Conservation (phyloP, 768 basidiomycete species). For the Mycena maculata region DNA sequence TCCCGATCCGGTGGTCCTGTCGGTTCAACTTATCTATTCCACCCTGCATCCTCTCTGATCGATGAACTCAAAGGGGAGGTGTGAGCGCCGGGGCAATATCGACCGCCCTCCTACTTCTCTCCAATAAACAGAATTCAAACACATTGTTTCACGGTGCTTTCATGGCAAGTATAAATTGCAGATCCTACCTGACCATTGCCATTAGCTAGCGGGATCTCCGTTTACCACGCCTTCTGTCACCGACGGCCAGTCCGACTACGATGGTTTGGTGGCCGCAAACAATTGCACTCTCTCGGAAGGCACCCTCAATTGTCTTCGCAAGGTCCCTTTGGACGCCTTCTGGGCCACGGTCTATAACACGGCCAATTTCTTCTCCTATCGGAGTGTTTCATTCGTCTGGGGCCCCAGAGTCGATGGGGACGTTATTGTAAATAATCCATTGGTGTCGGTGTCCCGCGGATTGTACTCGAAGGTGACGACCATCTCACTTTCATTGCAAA, state of each 20-base stretch:
- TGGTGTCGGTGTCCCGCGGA: not conserved
- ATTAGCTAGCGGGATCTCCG: not conserved
- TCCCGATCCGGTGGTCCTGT: conserved; percentile 16
- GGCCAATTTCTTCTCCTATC: conserved; percentile 45
- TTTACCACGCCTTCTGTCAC: not conserved
- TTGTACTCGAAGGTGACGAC: conserved; percentile 3
- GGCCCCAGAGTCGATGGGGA: conserved; percentile 36
- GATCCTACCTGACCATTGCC: too few relatives aligned
- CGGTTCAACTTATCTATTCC: not conserved
- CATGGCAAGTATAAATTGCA: too few relatives aligned
- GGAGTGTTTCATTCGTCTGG: conserved; percentile 48
- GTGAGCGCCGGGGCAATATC: conserved; percentile 27
- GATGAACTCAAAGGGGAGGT: conserved; percentile 8
- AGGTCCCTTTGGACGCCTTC: conserved; percentile 44
- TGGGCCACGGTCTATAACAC: conserved; percentile 46
- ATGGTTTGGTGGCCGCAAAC: conserved; percentile 12
- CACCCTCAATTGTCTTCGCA: conserved; percentile 48
- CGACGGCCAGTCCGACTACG: conserved; percentile 9
- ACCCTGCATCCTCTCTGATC: too few relatives aligned
- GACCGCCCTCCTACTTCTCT: not conserved
- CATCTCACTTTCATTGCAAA: too few relatives aligned
- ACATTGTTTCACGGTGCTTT: conserved; percentile 21
- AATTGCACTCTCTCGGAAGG: conserved; percentile 41
- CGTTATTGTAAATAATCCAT: not conserved
- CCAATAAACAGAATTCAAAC: conserved; percentile 16